Evolutionary conservation across 345 rosid genomes (phyloP).

Genomic region (Aquilaria malaccensis): DNA sequence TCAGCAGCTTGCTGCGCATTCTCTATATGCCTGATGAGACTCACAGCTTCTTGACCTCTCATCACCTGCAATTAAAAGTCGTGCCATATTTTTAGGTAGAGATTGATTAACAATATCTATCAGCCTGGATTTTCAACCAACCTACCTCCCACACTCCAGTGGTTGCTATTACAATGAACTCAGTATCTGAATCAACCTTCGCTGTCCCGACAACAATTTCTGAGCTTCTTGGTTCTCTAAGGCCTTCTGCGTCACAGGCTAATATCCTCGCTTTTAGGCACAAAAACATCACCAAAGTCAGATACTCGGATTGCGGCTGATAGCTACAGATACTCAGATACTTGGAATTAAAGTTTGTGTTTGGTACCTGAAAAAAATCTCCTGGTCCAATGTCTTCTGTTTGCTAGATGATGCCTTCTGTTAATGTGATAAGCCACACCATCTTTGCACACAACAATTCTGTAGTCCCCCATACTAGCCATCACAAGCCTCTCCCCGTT

Average conservation of each 20-base stretch:
- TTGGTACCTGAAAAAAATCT: slow-evolving; percentile 34
- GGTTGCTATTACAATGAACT: slow-evolving; percentile 67
- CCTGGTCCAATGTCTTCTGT: slow-evolving; percentile 41
- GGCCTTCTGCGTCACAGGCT: slow-evolving; percentile 27
- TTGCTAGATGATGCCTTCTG: slow-evolving; percentile 19
- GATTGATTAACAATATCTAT: neutral
- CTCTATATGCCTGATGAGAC: slow-evolving; percentile 47
- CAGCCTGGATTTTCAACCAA: neutral
- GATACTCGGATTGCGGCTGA: too few relatives aligned
- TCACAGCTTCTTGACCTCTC: slow-evolving; percentile 71
- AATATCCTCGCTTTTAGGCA: slow-evolving; percentile 14
- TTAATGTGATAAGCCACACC: slow-evolving; percentile 55
- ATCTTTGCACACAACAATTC: slow-evolving; percentile 51
- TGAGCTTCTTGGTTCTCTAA: slow-evolving; percentile 16
- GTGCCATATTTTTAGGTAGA: neutral
- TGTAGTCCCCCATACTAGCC: slow-evolving; percentile 52
- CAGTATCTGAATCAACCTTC: slow-evolving; percentile 40
- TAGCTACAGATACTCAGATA: neutral
- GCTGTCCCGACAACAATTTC: slow-evolving; percentile 33
- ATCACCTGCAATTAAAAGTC: slow-evolving; percentile 37
- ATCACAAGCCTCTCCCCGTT: slow-evolving; percentile 62
- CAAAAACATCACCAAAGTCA: neutral
- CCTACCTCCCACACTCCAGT: slow-evolving; percentile 73
- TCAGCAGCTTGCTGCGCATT: slow-evolving; percentile 68
- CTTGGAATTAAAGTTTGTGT: neutral